Evolutionary conservation across 108 stramenopile genomes (phyloP).

Genomic region (Nitzschia sp.): DNA sequence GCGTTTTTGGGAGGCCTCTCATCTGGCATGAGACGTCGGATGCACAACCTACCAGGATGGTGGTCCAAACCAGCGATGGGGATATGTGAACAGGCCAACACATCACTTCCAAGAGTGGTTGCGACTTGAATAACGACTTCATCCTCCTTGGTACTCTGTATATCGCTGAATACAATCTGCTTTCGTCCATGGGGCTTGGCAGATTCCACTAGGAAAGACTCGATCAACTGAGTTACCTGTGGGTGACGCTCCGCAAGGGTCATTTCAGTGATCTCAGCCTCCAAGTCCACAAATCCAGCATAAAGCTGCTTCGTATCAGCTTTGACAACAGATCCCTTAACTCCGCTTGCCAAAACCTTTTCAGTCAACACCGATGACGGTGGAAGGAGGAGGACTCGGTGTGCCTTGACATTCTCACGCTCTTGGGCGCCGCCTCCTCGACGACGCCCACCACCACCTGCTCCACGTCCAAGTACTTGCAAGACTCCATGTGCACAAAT

Average conservation of each 20-base stretch:
- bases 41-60: constrained; percentile 44
- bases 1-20: constrained; percentile 7
- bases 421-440: constrained; percentile 39
- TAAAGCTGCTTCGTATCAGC: constrained; percentile 60
- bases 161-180: constrained; percentile 57
- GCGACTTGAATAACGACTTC: constrained; percentile 58
- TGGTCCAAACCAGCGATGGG: constrained; percentile 19
- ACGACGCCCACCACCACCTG: constrained; percentile 18
- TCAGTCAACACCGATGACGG: constrained; percentile 47
- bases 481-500: constrained; percentile 56
- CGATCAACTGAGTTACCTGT: constrained; percentile 56
- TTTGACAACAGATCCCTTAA: constrained; percentile 54
- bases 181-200: constrained; percentile 41
- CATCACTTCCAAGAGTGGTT: constrained; percentile 30
- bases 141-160: constrained; percentile 54
- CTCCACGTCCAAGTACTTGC: constrained; percentile 1
- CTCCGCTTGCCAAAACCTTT: constrained; percentile 47
- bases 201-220: constrained; percentile 48
- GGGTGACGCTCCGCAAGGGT: constrained; percentile 59
- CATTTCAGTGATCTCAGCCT: constrained; percentile 45
- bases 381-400: constrained; percentile 62
- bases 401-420: constrained; percentile 71
- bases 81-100: constrained; percentile 42
- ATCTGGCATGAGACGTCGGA: constrained; percentile 34
- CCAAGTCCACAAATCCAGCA: constrained; percentile 58